Evolutionary conservation across 108 stramenopile species (phyloP).

Genomic region (Mediolabrus comicus): DNA sequence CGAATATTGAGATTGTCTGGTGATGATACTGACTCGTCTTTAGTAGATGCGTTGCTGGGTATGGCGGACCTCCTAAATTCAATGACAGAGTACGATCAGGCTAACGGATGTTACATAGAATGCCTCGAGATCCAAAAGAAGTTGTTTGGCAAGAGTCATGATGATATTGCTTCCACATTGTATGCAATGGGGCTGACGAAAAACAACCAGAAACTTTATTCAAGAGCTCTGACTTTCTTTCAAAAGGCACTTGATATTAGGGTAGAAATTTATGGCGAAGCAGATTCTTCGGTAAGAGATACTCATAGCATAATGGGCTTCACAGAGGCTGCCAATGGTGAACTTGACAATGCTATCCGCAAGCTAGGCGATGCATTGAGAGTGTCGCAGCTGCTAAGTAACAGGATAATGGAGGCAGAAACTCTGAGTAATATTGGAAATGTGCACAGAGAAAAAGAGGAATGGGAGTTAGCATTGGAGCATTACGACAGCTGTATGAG

Average conservation of each 20-base stretch:
- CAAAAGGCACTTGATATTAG: conserved; percentile 62
- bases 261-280: conserved; percentile 53
- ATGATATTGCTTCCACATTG: conserved; percentile 66
- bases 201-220: conserved; percentile 49
- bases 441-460: conserved; percentile 65
- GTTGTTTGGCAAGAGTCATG: conserved; percentile 51
- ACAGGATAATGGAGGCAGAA: conserved; percentile 64
- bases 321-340: conserved; percentile 54
- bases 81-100: conserved; percentile 58
- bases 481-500: conserved; percentile 72
- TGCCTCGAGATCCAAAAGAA: conserved; percentile 61
- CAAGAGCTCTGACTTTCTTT: conserved; percentile 61
- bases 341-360: conserved; percentile 58
- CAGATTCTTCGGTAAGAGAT: conserved; percentile 63
- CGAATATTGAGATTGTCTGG: conserved; percentile 53
- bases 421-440: conserved; percentile 79
- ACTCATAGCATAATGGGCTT: conserved; percentile 74
- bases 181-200: conserved; percentile 69
- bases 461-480: conserved; percentile 55
- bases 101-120: conserved; percentile 58
- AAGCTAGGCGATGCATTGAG: conserved; percentile 58
- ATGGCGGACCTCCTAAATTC: conserved; percentile 67
- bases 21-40: conserved; percentile 53
- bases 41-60: conserved; percentile 61
- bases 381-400: conserved; percentile 56